phyloP scores from a whole-genome alignment of 257 asterid species.

The Henckelia pumila region DNA sequence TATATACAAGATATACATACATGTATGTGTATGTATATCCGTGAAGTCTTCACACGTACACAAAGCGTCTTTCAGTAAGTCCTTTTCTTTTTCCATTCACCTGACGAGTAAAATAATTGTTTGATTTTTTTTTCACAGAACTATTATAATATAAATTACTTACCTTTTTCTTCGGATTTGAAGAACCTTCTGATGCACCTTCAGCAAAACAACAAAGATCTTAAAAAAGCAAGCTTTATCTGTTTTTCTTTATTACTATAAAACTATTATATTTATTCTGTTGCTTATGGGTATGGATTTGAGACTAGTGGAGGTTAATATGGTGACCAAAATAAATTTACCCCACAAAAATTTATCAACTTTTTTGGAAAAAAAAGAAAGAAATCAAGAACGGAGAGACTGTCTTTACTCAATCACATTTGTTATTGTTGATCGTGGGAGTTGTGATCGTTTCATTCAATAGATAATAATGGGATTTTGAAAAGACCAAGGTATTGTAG shows the following conservation, averaged over 20 bases:
- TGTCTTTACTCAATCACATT: background rate
- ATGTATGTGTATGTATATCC: constrained; percentile 14
- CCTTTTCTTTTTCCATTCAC: constrained; percentile 20
- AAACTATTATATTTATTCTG: constrained; percentile 57
- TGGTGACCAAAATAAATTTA: background rate
- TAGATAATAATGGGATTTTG: constrained; percentile 30
- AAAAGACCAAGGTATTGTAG: constrained; percentile 40
- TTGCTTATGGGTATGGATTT: constrained; percentile 45
- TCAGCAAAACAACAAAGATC: constrained; percentile 67
- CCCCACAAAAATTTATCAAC: background rate
- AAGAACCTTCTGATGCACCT: constrained; percentile 60
- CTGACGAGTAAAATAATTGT: constrained; percentile 14
- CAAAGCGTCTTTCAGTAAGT: constrained; percentile 32
- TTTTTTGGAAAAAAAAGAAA: too few species aligned
- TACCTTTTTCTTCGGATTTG: constrained; percentile 87
- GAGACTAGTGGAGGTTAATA: background rate
- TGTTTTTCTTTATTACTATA: constrained; percentile 27
- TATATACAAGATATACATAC: background rate
- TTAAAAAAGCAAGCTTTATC: constrained; percentile 40
- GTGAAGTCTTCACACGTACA: constrained; percentile 44
- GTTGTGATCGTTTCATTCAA: constrained; percentile 36
- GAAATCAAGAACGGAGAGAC: background rate
- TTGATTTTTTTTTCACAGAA: background rate
- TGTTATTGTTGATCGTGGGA: constrained; percentile 31
- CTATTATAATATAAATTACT: constrained; percentile 17